phyloP scores from a whole-genome alignment of 495 filamentous ascomycete species.

The Poronia punctata region DNA sequence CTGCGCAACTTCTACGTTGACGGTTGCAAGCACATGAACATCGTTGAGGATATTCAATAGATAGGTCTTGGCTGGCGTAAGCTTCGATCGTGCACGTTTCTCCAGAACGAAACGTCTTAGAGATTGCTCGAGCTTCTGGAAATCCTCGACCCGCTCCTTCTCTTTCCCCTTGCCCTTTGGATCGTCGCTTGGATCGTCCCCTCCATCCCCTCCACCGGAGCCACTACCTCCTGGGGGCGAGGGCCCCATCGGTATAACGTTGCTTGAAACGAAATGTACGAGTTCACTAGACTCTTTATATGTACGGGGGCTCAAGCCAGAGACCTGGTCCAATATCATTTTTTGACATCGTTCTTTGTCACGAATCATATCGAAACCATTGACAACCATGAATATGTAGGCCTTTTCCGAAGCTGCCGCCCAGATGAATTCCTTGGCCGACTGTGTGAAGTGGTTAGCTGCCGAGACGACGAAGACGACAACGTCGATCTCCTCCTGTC shows the following conservation, averaged over 20 bases:
- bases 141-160: slow-evolving; percentile 78
- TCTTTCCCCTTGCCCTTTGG: slow-evolving; percentile 87
- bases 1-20: slow-evolving; percentile 82
- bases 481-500: slow-evolving; percentile 97
- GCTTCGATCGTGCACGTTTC: slow-evolving; percentile 88
- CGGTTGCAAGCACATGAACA: slow-evolving; percentile 69
- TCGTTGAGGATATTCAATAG: slow-evolving; percentile 90
- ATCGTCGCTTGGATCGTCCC: slow-evolving; percentile 54
- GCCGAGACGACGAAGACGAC: slow-evolving; percentile 98
- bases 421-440: slow-evolving; percentile 93
- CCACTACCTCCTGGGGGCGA: slow-evolving; percentile 48
- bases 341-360: slow-evolving; percentile 79
- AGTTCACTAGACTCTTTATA: slow-evolving; percentile 88
- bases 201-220: slow-evolving; percentile 45
- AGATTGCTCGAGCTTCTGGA: slow-evolving; percentile 80
- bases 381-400: slow-evolving; percentile 98
- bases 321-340: slow-evolving; percentile 86
- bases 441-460: slow-evolving; percentile 93
- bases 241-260: slow-evolving; percentile 72
- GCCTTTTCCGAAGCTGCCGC: slow-evolving; percentile 94
- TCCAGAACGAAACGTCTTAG: slow-evolving; percentile 91
- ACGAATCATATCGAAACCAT: slow-evolving; percentile 88
- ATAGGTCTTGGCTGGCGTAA: slow-evolving; percentile 93
- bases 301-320: slow-evolving; percentile 75
- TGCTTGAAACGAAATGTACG: slow-evolving; percentile 96